Conservation (phyloP, 768 basidiomycete genomes). For the Xanthoconium stramineum region DNA sequence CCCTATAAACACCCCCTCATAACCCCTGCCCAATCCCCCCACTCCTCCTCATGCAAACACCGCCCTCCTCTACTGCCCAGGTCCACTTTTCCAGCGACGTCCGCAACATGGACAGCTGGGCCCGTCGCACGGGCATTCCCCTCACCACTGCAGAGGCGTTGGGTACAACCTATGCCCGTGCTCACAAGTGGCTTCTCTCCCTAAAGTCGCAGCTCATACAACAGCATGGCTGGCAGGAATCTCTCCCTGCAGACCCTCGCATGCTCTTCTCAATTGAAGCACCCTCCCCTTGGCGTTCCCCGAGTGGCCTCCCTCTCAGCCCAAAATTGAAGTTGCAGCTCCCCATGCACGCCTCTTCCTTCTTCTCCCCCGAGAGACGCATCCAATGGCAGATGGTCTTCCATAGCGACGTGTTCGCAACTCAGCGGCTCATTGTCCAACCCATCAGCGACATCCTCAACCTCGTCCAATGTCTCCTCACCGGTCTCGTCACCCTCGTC, state of each 20-base stretch:
- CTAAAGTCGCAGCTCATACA: conserved; percentile 63
- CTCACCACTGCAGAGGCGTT: conserved; percentile 81
- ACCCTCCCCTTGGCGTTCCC: conserved; percentile 73
- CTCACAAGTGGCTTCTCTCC: conserved; percentile 70
- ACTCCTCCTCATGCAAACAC: conserved; percentile 27
- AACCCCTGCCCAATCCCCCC: not conserved
- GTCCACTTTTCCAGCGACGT: conserved; percentile 80
- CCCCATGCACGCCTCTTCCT: conserved; percentile 76
- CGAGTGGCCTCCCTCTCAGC: conserved; percentile 70
- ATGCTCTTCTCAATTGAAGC: conserved; percentile 81
- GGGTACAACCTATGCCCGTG: conserved; percentile 75
- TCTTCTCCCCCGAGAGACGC: conserved; percentile 80
- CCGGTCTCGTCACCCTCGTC: conserved; percentile 66
- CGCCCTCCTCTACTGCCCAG: conserved; percentile 44
- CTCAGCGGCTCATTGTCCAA: conserved; percentile 61
- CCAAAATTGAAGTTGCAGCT: conserved; percentile 71
- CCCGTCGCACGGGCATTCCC: conserved; percentile 72
- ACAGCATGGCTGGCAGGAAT: conserved; percentile 68
- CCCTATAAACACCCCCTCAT: conserved; percentile 26
- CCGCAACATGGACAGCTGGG: conserved; percentile 81
- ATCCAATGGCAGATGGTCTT: conserved; percentile 92
- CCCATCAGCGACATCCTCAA: conserved; percentile 69
- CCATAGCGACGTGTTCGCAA: conserved; percentile 72
- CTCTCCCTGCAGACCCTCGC: conserved; percentile 55
- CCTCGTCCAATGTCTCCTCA: conserved; percentile 69